Conservation (phyloP, 179 eudicot genomes). For the Spergularia azorica region DNA sequence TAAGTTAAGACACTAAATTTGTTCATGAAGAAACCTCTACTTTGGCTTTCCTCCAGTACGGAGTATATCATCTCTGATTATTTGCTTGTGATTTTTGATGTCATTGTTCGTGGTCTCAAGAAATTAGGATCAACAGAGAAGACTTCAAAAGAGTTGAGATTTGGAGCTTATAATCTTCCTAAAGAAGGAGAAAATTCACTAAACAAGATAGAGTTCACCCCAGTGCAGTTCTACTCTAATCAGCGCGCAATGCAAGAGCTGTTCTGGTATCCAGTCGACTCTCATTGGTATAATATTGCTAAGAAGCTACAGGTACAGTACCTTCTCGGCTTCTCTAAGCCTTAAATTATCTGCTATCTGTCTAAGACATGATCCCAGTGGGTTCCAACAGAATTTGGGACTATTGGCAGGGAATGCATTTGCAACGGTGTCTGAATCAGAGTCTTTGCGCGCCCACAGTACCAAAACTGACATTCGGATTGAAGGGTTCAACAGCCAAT, state of each 20-base stretch:
- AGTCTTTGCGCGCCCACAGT: conserved; percentile 43
- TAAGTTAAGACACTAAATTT: conserved; percentile 9
- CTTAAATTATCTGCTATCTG: too few species aligned
- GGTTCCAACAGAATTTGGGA: background rate
- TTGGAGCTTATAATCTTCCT: conserved; percentile 52
- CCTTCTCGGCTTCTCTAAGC: background rate
- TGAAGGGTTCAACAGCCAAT: conserved; percentile 54
- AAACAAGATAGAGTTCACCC: conserved; percentile 39
- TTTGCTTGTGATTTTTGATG: too few species aligned
- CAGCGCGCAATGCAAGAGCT: conserved; percentile 39
- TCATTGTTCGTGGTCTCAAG: conserved; percentile 18
- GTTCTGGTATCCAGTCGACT: conserved; percentile 56
- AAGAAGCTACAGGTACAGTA: conserved; percentile 40
- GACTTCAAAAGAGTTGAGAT: conserved; percentile 23
- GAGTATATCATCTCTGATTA: too few species aligned
- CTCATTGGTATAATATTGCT: conserved; percentile 50
- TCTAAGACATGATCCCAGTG: too few species aligned
- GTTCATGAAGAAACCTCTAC: background rate
- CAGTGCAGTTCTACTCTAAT: conserved; percentile 39
- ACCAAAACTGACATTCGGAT: conserved; percentile 46
- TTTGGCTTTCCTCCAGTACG: background rate
- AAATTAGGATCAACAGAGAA: conserved; percentile 36
- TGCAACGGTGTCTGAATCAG: conserved; percentile 48
- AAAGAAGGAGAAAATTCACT: conserved; percentile 43
- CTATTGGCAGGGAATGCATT: conserved; percentile 39